These are phyloP conservation scores for Saccharomyces uvarum DNA, from an alignment of 1,139 yeast genomes.

Conservation along the genomic window DNA sequence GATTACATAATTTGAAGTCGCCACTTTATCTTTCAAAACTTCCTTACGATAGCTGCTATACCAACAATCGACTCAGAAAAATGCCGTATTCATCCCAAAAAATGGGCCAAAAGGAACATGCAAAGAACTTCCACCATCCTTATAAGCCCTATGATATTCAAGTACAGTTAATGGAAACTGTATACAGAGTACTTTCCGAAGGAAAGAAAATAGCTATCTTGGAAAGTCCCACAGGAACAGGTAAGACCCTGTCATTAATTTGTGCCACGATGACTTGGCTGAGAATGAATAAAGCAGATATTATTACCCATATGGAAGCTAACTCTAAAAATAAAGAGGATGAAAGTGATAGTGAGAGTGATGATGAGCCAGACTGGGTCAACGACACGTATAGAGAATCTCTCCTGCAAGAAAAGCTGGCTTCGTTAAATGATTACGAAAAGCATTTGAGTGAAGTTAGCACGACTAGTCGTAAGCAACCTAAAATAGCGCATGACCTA, in stretches of 20 bases:
- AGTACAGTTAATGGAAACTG: slow-evolving; percentile 61
- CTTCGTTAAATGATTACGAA: slow-evolving; percentile 36
- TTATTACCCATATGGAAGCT: slow-evolving; percentile 5
- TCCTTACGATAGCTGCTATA: no score
- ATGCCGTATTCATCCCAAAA: not conserved
- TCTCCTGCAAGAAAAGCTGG: slow-evolving; percentile 29
- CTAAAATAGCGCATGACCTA: slow-evolving; percentile 7
- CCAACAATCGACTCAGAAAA: not conserved
- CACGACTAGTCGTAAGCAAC: slow-evolving; percentile 8
- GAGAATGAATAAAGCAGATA: slow-evolving; percentile 45
- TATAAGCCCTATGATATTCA: slow-evolving; percentile 77
- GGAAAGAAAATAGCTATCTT: slow-evolving; percentile 65
- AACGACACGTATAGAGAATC: slow-evolving; percentile 38
- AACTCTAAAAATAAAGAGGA: slow-evolving; percentile 9
- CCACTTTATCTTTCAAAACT: not conserved
- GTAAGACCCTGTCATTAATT: slow-evolving; percentile 79
- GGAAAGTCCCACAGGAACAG: slow-evolving; percentile 95
- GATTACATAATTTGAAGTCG: no score
- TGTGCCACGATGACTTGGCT: slow-evolving; percentile 87
- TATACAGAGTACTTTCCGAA: slow-evolving; percentile 54
- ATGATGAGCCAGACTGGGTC: slow-evolving; percentile 57
- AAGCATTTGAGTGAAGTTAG: slow-evolving; percentile 31
- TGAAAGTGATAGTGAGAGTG: slow-evolving; percentile 11
- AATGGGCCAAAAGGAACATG: not conserved
- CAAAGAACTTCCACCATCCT: slow-evolving; percentile 56